Percentiles rank a stretch among this genome's conserved stretches.
These are phyloP conservation scores for Dioscorea dumetorum DNA, from an alignment of 106 monocot genomes.

Conservation along the genomic window DNA sequence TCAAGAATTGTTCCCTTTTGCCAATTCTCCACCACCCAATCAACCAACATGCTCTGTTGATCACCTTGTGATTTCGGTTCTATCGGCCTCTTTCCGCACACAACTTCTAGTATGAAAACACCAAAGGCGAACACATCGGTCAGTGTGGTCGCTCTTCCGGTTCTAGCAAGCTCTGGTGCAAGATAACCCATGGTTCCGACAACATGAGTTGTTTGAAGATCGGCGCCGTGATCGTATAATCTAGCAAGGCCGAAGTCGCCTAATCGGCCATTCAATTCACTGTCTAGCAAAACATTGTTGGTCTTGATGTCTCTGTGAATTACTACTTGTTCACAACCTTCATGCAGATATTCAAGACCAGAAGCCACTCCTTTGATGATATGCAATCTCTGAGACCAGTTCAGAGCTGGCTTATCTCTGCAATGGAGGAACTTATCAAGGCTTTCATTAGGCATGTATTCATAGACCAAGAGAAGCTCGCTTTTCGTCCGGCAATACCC, in stretches of 20 bases:
- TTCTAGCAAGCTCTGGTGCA: conserved; percentile 14
- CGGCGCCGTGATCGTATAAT: conserved; percentile 1
- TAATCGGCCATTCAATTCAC: conserved; percentile 14
- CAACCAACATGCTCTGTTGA: neutral
- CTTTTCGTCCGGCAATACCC: conserved; percentile 6
- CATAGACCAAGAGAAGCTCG: conserved; percentile 8
- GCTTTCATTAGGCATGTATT: conserved; percentile 9
- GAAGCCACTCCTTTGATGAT: conserved; percentile 9
- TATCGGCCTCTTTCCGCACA: conserved; percentile 18
- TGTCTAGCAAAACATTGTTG: conserved; percentile 21
- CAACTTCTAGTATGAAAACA: conserved; percentile 14
- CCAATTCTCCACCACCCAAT: conserved; percentile 12
- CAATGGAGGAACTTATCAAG: conserved; percentile 5
- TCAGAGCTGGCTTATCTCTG: neutral
- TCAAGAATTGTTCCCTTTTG: conserved; percentile 3
- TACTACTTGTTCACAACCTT: neutral
- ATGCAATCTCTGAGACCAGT: conserved; percentile 4
- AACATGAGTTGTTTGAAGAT: conserved; percentile 1
- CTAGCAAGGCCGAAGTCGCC: conserved; percentile 24
- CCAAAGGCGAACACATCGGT: conserved; percentile 22
- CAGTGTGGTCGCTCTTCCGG: conserved; percentile 8
- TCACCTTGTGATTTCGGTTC: neutral
- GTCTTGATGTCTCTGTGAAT: conserved; percentile 25
- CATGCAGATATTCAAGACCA: conserved; percentile 5
- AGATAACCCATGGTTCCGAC: conserved; percentile 16